These are phyloP conservation scores for Rhododendron henanense DNA, from an alignment of 148 eudicot genomes.

Conservation along the genomic window DNA sequence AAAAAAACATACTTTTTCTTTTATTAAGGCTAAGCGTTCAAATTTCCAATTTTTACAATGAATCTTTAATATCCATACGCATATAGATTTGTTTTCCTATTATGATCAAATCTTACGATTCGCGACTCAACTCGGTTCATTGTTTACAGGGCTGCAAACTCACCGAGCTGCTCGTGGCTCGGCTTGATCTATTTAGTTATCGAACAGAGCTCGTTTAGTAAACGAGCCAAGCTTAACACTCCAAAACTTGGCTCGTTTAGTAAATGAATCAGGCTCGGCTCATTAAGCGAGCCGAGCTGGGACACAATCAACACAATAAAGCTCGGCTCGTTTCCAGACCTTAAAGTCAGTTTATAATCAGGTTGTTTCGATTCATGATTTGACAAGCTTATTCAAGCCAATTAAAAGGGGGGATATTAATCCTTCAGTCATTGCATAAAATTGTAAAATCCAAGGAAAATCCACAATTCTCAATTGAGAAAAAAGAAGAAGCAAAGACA, in stretches of 20 bases:
- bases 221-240: background rate
- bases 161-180: background rate
- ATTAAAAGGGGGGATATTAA: no score
- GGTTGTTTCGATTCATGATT: no score
- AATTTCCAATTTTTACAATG: background rate
- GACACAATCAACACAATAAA: background rate
- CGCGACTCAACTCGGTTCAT: background rate
- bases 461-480: no score
- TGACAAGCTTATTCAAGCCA: no score
- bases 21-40: background rate
- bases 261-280: background rate
- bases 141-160: background rate
- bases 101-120: background rate
- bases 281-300: background rate
- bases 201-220: background rate
- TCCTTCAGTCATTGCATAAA: no score
- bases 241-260: background rate
- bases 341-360: no score
- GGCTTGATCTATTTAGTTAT: background rate
- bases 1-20: background rate
- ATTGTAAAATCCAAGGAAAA: no score
- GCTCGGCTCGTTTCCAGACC: background rate
- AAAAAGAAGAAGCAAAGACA: background rate
- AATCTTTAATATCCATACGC: background rate
- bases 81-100: background rate